Base-by-base conservation (phyloP, 495 filamentous ascomycete species). In the Thermothielavioides terrestris region DNA sequence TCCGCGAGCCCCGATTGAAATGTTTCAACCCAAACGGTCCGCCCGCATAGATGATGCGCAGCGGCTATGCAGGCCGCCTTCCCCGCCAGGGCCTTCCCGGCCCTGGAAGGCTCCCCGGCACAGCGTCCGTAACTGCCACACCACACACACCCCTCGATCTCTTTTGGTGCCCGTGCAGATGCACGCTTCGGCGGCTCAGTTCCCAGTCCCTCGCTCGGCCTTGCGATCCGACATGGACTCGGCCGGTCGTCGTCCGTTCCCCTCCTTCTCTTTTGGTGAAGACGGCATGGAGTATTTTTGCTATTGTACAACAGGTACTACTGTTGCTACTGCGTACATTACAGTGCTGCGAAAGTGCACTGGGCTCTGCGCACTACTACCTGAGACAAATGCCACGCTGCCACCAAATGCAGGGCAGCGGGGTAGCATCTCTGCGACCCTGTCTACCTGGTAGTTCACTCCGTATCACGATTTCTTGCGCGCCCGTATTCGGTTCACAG, bases 51-150 rank as follows among this genome's bases (percentile, higher is more conserved):
- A 42, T 49, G 37, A 41, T 34, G 28, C 31, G 38, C 46, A 41
- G 38, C 46, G 46, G 46, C 25, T 49, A 49, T 42, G 37, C 38
- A 49, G 7, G 6, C 12, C 26, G 20, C 20, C 20, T 49, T 41
- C 37, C 37, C 37, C 37, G 46, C 17, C 28, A 8, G 11, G n/a
- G n/a, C n/a, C n/a, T n/a, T n/a, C n/a, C n/a, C n/a, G n/a, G 14
- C 20, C 20, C 25, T 32, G 11, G 18, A 31, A 36, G 30, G 10
- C 35, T 39, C 17, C n/a, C n/a, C n/a, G n/a, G n/a, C n/a, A n/a
- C n/a, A n/a, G n/a, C n/a, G n/a, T n/a, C n/a, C n/a, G n/a, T n/a
- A n/a, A n/a, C n/a, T n/a, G n/a, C n/a, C n/a, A n/a, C n/a, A n/a
- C n/a, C n/a, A n/a, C n/a, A n/a, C n/a, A n/a, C n/a, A n/a, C n/a